phyloP scores from a whole-genome alignment of 768 basidiomycete species.

The Boletales sp. region DNA sequence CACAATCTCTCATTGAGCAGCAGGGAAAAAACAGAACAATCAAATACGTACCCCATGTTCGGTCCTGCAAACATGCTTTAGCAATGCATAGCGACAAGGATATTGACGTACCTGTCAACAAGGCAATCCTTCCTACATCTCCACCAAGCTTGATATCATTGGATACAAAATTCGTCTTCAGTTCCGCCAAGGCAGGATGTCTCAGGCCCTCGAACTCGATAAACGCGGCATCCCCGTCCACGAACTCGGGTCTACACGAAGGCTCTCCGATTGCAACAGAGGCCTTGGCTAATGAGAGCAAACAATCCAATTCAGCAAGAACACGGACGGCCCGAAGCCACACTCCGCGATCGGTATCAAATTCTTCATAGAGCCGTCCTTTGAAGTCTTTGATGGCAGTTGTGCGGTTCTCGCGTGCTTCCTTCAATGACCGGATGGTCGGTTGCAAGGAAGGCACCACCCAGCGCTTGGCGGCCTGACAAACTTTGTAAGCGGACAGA shows the following conservation, averaged over 20 bases:
- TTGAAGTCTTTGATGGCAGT: conserved; percentile 82
- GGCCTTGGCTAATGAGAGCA: conserved; percentile 87
- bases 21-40: neutral
- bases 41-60: conserved; percentile 74
- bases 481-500: neutral
- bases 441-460: conserved; percentile 67
- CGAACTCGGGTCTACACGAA: conserved; percentile 85
- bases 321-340: conserved; percentile 86
- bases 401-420: conserved; percentile 86
- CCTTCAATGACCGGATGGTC: conserved; percentile 80
- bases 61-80: conserved; percentile 47
- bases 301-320: conserved; percentile 93
- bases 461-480: conserved; percentile 72
- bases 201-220: conserved; percentile 87
- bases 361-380: conserved; percentile 71
- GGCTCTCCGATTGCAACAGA: conserved; percentile 91
- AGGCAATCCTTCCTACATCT: conserved; percentile 65
- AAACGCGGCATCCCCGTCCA: conserved; percentile 75
- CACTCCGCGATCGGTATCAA: conserved; percentile 72
- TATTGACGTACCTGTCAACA: conserved; percentile 71
- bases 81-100: neutral
- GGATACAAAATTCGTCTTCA: conserved; percentile 83
- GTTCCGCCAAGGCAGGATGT: conserved; percentile 75
- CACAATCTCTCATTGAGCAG: neutral
- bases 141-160: conserved; percentile 89